Evolutionary conservation across 164 flowering plant species (phyloP).

Genomic region (Stephania japonica): DNA sequence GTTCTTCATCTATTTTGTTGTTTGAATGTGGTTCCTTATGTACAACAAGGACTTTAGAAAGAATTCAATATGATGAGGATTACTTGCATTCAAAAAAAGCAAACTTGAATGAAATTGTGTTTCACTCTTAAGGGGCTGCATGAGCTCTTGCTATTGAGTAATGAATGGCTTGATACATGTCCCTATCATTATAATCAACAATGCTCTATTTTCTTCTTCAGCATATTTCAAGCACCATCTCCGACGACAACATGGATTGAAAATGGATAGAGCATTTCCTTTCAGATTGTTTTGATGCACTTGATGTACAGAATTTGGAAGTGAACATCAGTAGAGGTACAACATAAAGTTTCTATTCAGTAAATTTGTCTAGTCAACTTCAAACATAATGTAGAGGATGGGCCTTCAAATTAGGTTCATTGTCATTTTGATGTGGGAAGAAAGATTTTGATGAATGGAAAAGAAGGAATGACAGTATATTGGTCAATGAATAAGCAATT

Average conservation of each 20-base stretch:
- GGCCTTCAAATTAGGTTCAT: background rate
- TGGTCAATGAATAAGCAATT: background rate
- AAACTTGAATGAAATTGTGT: background rate
- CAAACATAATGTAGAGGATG: background rate
- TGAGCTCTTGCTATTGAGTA: no score
- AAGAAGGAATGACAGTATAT: background rate
- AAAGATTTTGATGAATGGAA: background rate
- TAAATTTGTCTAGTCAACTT: background rate
- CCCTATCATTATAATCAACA: no score
- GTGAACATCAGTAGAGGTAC: background rate
- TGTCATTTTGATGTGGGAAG: background rate
- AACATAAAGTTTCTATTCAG: background rate
- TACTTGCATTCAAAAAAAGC: background rate
- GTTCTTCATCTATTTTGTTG: slow-evolving; percentile 5
- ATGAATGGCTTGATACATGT: no score
- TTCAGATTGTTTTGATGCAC: no score
- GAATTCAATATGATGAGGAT: background rate
- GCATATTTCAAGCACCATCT: no score
- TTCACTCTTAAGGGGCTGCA: background rate
- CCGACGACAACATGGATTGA: no score
- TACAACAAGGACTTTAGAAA: background rate
- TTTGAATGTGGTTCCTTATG: background rate
- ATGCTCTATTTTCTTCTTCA: no score
- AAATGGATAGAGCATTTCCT: no score
- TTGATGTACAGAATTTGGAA: no score